These are phyloP conservation scores for Tulasnella sp. DNA, from an alignment of 768 basidiomycete species.

Conservation along the genomic window DNA sequence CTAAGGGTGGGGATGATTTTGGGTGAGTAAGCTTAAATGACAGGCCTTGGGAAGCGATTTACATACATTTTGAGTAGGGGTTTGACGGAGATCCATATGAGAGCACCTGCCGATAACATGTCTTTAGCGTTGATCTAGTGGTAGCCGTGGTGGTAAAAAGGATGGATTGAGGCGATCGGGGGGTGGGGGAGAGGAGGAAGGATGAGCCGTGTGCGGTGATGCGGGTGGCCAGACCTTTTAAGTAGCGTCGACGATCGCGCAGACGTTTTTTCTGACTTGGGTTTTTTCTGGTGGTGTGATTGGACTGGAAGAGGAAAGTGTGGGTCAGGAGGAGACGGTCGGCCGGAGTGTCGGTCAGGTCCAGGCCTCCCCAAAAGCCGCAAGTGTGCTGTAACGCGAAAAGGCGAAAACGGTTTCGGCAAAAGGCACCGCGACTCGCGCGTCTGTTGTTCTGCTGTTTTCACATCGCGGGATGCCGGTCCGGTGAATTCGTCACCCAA, in stretches of 20 bases:
- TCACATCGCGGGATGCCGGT: background rate
- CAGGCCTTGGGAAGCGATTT: constrained; percentile 24
- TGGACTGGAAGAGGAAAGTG: background rate
- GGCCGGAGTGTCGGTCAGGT: background rate
- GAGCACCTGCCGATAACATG: constrained; percentile 41
- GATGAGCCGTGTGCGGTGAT: background rate
- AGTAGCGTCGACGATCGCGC: background rate
- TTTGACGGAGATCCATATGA: constrained; percentile 62
- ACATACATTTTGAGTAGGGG: constrained; percentile 59
- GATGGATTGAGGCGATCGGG: background rate
- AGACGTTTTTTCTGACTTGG: background rate
- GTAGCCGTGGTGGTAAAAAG: background rate
- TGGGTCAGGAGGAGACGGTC: background rate
- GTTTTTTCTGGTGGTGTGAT: background rate
- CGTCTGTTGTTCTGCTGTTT: background rate
- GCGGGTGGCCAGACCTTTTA: background rate
- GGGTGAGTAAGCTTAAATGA: constrained; percentile 17
- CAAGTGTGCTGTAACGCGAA: background rate
- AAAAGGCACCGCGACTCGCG: background rate
- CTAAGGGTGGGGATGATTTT: constrained; percentile 39
- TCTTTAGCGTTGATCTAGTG: background rate
- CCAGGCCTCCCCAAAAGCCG: background rate
- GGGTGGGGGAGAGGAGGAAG: background rate
- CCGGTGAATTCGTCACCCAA: background rate
- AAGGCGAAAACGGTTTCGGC: background rate